Evolutionary conservation across 1,139 yeast species (phyloP), one percentile per base, ranked within the genome.

Genomic region (Arxiozyma heterogenica): DNA sequence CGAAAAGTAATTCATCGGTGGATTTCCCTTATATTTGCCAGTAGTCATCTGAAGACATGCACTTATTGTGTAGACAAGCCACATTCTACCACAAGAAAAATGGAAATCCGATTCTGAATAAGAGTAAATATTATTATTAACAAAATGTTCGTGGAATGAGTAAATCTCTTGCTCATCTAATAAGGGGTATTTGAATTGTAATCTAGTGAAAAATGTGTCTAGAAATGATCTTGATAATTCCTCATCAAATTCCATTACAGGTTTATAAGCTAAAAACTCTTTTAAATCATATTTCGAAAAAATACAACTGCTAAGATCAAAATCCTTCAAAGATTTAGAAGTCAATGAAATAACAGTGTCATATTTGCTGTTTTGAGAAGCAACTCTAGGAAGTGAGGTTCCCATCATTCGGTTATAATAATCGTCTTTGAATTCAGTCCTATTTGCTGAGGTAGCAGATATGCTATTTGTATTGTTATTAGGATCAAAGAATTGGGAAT

Each of bases 141-240:
- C 75, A 54, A 75, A 77, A 38, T 73, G 73, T 55, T 72, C 71
- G 62, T 77, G 79, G 57, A 78, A 77, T 23, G 68, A 66, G 49
- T 73, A 68, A 20, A 78, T 73, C 53, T 76, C 81, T 42, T 69
- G 68, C 58, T 77, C 81, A 58, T 75, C 76, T 39, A 78, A 63
- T 23, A 78, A 57, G 0, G 82, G 82, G 58, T 77, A 77, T 57
- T 78, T 77, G 60, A 75, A 75, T 58, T 78, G 82, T 42, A 78
- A 63, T 50, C 79, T 66, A n/a, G 78, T 70, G 61, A 78, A 78
- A 60, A 76, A 78, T 22, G 77, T 74, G 54, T 76, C 79, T 43
- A 78, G 61, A 46, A 78, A 71, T 41, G 75, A 75, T 53, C 76
- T 70, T 1, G 80, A 73, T 23, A 75, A 61, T 45, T 71, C 69